Evolutionary conservation across 2,329 filamentous ascomycete genomes (phyloP), one percentile per base, ranked within the genome.

Genomic region (Podosphaera xanthii): DNA sequence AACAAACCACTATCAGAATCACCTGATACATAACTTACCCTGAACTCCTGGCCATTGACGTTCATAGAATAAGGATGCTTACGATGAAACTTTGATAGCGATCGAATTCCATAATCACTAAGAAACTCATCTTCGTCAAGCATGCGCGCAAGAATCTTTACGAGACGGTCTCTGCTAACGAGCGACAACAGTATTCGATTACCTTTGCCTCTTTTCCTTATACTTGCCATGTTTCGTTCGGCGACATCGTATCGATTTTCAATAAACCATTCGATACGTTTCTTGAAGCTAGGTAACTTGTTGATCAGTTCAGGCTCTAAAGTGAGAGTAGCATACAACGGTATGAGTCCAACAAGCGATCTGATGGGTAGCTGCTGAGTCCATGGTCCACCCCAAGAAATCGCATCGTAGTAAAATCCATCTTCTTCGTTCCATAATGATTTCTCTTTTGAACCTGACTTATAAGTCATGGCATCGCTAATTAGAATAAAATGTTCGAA

Each of bases 401-500:
- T 97, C 34, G 91, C 91, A 72, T 97, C 91, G 69, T 97, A 97
- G 77, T 97, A 97, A 76, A 97, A 97, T 60, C 87, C 89, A 71
- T 97, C 91, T 62, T 94, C 80, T 35, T 96, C 89, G 67, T 96
- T 97, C 91, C 91, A 97, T 6, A 97, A 74, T 40, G 90, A 94
- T 67, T 87, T 81, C 66, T 92, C 86, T 74, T 72, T 83, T 72
- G 71, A 77, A 65, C 73, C 87, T 66, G 77, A 80, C 72, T 77
- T 84, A 77, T 86, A 90, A 0, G 85, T 88, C 91, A 97, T 96
- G 60, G 91, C 92, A 73, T 97, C 92, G 68, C 88, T 94, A 71
- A 97, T 97, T 71, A 96, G 83, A 68, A 97, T 87, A 72, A 97
- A 97, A 69, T 97, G 92, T 74, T 97, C 92, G 67, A 97, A 97